Evolutionary conservation across 345 rosid genomes (phyloP).

Genomic region (Crucihimalaya himalaica): DNA sequence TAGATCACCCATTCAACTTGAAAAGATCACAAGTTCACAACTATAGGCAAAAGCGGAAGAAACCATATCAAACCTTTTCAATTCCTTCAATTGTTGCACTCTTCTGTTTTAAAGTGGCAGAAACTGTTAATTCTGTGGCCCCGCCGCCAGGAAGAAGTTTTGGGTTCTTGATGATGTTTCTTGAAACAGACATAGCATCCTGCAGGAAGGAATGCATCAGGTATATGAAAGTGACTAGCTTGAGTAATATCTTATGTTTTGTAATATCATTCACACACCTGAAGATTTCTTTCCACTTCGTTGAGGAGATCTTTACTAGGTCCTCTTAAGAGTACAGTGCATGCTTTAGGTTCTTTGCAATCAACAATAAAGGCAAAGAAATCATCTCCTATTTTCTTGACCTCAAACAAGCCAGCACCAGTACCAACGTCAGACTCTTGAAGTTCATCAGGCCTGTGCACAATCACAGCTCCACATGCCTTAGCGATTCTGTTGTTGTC

Average conservation of each 20-base stretch:
- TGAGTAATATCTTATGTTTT: neutral
- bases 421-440: constrained; percentile 98
- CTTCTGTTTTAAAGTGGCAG: constrained; percentile 90
- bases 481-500: constrained; percentile 96
- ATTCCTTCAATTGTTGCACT: constrained; percentile 90
- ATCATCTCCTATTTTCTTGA: constrained; percentile 93
- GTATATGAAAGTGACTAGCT: neutral
- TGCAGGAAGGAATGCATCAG: constrained; percentile 33
- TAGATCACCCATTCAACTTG: neutral
- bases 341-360: constrained; percentile 95
- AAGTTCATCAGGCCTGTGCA: constrained; percentile 89
- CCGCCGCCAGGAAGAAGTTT: constrained; percentile 97
- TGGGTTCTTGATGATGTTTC: constrained; percentile 95
- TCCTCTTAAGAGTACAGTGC: constrained; percentile 90
- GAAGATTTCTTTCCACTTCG: constrained; percentile 96
- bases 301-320: constrained; percentile 98
- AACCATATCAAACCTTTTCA: constrained; percentile 61
- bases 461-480: constrained; percentile 96
- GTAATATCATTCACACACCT: constrained; percentile 49
- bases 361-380: constrained; percentile 87
- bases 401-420: constrained; percentile 93
- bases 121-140: constrained; percentile 88
- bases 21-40: neutral
- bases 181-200: constrained; percentile 98
- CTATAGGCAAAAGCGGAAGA: neutral